phyloP scores from a whole-genome alignment of 2,329 filamentous ascomycete genomes.

The Fusarium acutatum region DNA sequence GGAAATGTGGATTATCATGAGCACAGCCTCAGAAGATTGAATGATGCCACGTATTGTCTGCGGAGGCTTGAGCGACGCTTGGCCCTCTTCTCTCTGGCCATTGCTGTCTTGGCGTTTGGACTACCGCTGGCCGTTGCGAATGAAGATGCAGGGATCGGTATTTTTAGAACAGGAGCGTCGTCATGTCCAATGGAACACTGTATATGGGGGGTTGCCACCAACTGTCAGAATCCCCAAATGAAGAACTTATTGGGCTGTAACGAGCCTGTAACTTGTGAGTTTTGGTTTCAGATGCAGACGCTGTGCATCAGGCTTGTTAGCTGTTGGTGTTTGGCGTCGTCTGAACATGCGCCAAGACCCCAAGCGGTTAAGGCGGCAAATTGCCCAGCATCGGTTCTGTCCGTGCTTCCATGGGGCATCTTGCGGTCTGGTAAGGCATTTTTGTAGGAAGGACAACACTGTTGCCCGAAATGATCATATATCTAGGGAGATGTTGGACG shows the following conservation, averaged over 20 bases:
- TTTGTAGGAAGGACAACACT: background rate
- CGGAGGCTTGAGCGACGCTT: conserved; percentile 4
- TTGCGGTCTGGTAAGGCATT: background rate
- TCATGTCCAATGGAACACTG: background rate
- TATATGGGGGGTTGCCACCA: background rate
- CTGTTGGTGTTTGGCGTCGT: background rate
- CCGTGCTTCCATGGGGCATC: background rate
- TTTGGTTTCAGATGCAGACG: background rate
- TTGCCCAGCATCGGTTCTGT: background rate
- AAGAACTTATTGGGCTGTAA: background rate
- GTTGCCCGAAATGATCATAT: too few species aligned
- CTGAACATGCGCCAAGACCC: conserved; percentile 4
- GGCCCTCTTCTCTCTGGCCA: background rate
- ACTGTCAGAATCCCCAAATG: background rate
- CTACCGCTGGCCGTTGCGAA: background rate
- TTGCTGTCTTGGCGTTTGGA: conserved; percentile 13
- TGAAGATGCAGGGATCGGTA: conserved; percentile 4
- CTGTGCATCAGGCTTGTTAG: background rate
- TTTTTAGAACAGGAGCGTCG: conserved; percentile 14
- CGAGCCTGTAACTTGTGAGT: background rate
- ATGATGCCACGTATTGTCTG: conserved; percentile 25
- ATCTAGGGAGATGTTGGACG: background rate
- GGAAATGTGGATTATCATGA: background rate
- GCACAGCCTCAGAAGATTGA: conserved; percentile 16
- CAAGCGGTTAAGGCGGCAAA: conserved; percentile 13